Evolutionary conservation across 257 asterid species (phyloP).

Genomic region (Nicotiana undulata): DNA sequence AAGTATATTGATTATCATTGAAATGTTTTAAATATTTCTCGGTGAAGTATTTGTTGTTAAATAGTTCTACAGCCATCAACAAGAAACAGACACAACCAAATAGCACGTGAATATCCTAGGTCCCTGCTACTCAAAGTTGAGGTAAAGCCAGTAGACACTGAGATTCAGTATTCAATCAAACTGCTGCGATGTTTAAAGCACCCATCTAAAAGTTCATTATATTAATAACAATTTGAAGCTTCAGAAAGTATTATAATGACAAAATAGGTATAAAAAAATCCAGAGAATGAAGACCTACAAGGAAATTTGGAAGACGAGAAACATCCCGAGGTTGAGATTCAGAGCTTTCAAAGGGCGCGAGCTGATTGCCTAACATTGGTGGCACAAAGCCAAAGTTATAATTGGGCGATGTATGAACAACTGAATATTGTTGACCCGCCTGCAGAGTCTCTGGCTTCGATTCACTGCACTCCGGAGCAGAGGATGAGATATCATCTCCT

Average conservation of each 20-base stretch:
- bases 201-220: background rate
- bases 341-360: slow-evolving; percentile 52
- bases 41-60: background rate
- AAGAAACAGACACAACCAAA: background rate
- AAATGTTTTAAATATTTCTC: background rate
- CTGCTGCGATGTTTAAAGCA: background rate
- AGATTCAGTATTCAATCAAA: background rate
- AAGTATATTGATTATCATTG: background rate
- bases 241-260: background rate
- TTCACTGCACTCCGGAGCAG: slow-evolving; percentile 40
- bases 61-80: background rate
- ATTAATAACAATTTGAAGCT: background rate
- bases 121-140: background rate
- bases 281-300: slow-evolving; percentile 42
- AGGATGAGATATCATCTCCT: slow-evolving; percentile 52
- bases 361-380: slow-evolving; percentile 46
- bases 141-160: background rate
- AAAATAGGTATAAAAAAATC: slow-evolving; percentile 4
- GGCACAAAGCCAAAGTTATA: slow-evolving; percentile 57
- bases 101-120: background rate
- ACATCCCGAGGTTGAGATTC: slow-evolving; percentile 69
- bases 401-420: slow-evolving; percentile 49
- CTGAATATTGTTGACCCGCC: slow-evolving; percentile 49
- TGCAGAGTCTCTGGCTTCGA: slow-evolving; percentile 49
- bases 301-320: slow-evolving; percentile 56